Conservation (phyloP, 1,139 yeast genomes). For the Scheffersomyces lignicola region DNA sequence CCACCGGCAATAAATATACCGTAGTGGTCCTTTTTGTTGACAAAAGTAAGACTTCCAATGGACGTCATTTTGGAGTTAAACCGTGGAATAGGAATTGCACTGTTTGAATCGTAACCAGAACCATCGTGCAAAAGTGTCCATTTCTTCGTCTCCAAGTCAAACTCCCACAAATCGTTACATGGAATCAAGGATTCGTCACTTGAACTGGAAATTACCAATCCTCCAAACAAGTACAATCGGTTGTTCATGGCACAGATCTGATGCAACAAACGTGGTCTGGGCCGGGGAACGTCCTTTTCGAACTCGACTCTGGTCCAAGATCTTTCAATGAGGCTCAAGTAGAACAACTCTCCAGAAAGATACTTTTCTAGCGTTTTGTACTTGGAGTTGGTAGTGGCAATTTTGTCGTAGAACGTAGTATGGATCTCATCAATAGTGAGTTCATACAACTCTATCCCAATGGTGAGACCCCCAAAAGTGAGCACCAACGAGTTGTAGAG, state of each 20-base stretch:
- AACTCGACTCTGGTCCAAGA: constrained; percentile 48
- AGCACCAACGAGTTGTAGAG: constrained; percentile 59
- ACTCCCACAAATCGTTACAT: constrained; percentile 66
- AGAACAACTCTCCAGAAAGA: constrained; percentile 57
- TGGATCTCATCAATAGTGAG: constrained; percentile 33
- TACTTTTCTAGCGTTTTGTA: constrained; percentile 38
- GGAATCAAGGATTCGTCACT: constrained; percentile 35
- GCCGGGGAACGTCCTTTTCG: constrained; percentile 22
- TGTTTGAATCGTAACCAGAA: constrained; percentile 19
- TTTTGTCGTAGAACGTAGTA: constrained; percentile 27
- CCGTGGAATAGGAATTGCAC: constrained; percentile 40
- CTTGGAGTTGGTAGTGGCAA: constrained; percentile 24
- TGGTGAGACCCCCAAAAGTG: constrained; percentile 67
- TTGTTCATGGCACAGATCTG: constrained; percentile 52
- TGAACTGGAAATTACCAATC: constrained; percentile 41
- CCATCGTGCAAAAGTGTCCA: constrained; percentile 58
- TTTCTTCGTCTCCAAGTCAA: constrained; percentile 46
- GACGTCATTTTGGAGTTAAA: constrained; percentile 55
- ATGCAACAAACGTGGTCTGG: constrained; percentile 60
- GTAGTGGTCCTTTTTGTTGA: constrained; percentile 47
- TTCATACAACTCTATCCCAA: constrained; percentile 51
- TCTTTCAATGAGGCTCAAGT: constrained; percentile 56
- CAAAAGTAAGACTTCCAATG: constrained; percentile 39
- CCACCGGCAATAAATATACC: constrained; percentile 68
- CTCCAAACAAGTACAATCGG: constrained; percentile 62